Evolutionary conservation across 202 grass and related monocot species (phyloP), one percentile per base, ranked within the genome.

Genomic region (Carex arenaria): DNA sequence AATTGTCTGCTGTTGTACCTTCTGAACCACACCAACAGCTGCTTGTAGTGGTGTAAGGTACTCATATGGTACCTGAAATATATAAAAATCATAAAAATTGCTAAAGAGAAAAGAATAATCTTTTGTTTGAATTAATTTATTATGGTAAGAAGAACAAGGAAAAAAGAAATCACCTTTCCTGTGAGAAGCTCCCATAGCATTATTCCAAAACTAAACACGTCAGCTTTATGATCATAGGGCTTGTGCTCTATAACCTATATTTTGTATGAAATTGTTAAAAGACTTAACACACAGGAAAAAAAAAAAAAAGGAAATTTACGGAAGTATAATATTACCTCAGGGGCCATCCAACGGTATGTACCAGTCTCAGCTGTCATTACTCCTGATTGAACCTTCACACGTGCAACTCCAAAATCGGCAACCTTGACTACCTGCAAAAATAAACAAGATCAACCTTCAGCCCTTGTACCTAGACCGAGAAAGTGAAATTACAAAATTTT

Each of bases 291-390:
- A 81, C 62, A 23, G 38, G 32, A 34, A 40, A 40, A 40, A 40
- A 45, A 31, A 49, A 12, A 2, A 65, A 74, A 15, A 59, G 82
- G 0, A 0, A 34, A 66, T 78, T 71, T 61, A 47, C 18, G 0
- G n/a, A 52, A 8, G 1, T 59, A 67, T 67, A 15, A 81, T 84
- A 80, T 80, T 82, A 98, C 95, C 95, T 98, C 95, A 64, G 95
- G 95, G 47, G 95, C 95, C 95, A 98, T 98, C 95, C 95, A 98
- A 79, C 95, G 95, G 63, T 98, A 98, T 85, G 95, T 98, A 34
- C 95, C 95, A 45, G 95, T 98, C 88, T 98, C 95, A 86, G 95
- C 95, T 70, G 95, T 98, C 95, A 98, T 98, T 67, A 98, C 95
- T 92, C 95, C 95, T 84, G 95, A 95, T 67, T 98, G 90, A 87